Conservation (phyloP, 306 rosid species). For the Sicyos baderoa region DNA sequence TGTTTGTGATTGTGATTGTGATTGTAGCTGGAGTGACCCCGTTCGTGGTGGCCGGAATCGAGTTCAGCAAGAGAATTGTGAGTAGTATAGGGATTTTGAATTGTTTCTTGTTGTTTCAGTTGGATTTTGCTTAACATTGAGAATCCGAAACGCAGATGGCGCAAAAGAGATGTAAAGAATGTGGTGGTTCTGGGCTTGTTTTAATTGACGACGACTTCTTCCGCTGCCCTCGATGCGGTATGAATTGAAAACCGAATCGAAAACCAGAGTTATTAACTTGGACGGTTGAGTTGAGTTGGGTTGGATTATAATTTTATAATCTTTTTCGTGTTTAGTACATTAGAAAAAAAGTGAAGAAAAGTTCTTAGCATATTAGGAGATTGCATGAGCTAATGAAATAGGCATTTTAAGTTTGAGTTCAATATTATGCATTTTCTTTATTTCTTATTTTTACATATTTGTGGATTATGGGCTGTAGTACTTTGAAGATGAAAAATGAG, state of each 20-base stretch:
- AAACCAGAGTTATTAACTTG: too few relatives aligned
- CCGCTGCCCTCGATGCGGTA: constrained; percentile 84
- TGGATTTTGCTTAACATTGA: background rate
- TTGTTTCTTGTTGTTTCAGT: background rate
- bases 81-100: constrained; percentile 18
- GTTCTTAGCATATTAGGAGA: too few relatives aligned
- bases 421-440: too few relatives aligned
- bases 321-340: too few relatives aligned
- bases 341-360: too few relatives aligned
- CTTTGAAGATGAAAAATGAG: too few relatives aligned
- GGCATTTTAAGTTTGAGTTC: too few relatives aligned
- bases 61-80: constrained; percentile 88
- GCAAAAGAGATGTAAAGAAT: constrained; percentile 54
- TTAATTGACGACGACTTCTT: constrained; percentile 44
- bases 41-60: constrained; percentile 86
- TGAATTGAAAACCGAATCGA: too few relatives aligned
- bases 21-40: constrained; percentile 77
- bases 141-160: constrained; percentile 41
- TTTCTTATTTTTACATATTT: too few relatives aligned
- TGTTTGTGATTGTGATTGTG: too few relatives aligned
- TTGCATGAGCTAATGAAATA: too few relatives aligned
- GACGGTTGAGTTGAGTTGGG: background rate
- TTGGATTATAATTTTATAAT: background rate
- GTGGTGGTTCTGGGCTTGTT: constrained; percentile 86
- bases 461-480: too few relatives aligned